Conservation (phyloP, 2,329 filamentous ascomycete species). For the Diatrype stigma region DNA sequence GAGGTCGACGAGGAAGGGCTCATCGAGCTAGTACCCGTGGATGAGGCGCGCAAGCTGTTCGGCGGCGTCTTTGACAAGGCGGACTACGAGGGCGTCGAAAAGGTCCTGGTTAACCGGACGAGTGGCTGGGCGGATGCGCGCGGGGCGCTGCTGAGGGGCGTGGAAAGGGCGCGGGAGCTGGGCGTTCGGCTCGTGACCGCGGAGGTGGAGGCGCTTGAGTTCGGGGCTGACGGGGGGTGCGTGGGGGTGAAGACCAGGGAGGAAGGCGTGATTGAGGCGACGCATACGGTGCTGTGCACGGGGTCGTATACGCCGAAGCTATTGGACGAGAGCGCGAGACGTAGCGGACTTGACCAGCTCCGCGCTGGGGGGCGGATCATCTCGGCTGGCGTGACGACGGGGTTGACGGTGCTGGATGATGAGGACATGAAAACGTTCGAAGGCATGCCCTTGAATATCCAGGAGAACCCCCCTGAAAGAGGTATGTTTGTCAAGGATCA, state of each 20-base stretch:
- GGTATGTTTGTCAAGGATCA: slow-evolving; percentile 7
- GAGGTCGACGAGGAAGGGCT: slow-evolving; percentile 37
- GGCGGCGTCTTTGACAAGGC: slow-evolving; percentile 49
- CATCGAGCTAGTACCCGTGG: slow-evolving; percentile 39
- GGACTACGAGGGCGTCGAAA: slow-evolving; percentile 48
- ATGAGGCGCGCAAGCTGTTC: slow-evolving; percentile 44
- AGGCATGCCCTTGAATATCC: slow-evolving; percentile 22
- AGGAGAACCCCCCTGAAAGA: slow-evolving; percentile 19
- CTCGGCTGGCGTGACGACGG: slow-evolving; percentile 46
- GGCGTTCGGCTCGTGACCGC: slow-evolving; percentile 49
- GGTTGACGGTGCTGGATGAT: slow-evolving; percentile 19
- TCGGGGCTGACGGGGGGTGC: slow-evolving; percentile 28
- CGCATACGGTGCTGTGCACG: slow-evolving; percentile 29
- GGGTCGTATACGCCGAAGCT: slow-evolving; percentile 44
- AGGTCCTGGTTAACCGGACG: slow-evolving; percentile 49
- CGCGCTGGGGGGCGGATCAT: slow-evolving; percentile 43
- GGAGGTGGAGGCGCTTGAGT: slow-evolving; percentile 37
- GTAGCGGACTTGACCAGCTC: slow-evolving; percentile 38
- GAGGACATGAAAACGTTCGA: slow-evolving; percentile 11
- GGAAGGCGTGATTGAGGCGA: slow-evolving; percentile 33
- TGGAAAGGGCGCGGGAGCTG: slow-evolving; percentile 39
- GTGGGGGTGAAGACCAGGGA: slow-evolving; percentile 39
- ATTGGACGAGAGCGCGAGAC: slow-evolving; percentile 37
- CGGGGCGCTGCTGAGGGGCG: slow-evolving; percentile 45
- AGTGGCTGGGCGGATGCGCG: slow-evolving; percentile 55